These are phyloP conservation scores for Coniochaeta hoffmannii DNA, from an alignment of 2,329 filamentous ascomycete species.

Conservation along the genomic window DNA sequence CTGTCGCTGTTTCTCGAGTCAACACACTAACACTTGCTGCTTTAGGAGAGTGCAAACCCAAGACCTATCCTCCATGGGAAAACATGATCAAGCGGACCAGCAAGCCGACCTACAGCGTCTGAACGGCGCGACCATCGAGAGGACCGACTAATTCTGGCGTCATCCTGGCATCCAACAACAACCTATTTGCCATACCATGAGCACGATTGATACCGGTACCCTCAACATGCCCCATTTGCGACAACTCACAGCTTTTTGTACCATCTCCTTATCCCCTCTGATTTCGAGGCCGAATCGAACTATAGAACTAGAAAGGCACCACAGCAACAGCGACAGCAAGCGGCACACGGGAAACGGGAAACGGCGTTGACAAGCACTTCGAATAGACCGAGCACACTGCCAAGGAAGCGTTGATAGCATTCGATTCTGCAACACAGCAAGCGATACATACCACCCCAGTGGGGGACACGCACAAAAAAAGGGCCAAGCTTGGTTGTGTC, in stretches of 20 bases:
- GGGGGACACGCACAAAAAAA: background rate
- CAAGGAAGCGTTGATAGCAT: background rate
- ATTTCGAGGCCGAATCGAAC: background rate
- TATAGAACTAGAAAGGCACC: background rate
- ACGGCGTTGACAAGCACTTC: background rate
- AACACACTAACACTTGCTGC: slow-evolving; percentile 6
- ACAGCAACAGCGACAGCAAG: background rate
- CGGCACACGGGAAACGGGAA: background rate
- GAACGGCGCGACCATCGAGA: background rate
- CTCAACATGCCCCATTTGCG: background rate
- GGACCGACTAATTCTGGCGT: background rate
- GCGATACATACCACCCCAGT: background rate
- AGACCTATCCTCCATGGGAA: slow-evolving; percentile 26
- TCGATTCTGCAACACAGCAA: background rate
- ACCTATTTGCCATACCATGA: background rate
- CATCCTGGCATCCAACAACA: background rate
- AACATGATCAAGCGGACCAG: slow-evolving; percentile 27
- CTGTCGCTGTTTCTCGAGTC: background rate
- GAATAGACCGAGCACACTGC: background rate
- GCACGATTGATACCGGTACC: background rate
- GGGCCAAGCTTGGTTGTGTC: background rate
- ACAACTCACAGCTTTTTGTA: background rate
- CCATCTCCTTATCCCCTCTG: background rate
- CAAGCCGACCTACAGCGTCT: slow-evolving; percentile 8
- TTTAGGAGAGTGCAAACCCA: slow-evolving; percentile 29